Conservation (phyloP, 371 early-diverging fungal genomes). For the Lichtheimia corymbifera region DNA sequence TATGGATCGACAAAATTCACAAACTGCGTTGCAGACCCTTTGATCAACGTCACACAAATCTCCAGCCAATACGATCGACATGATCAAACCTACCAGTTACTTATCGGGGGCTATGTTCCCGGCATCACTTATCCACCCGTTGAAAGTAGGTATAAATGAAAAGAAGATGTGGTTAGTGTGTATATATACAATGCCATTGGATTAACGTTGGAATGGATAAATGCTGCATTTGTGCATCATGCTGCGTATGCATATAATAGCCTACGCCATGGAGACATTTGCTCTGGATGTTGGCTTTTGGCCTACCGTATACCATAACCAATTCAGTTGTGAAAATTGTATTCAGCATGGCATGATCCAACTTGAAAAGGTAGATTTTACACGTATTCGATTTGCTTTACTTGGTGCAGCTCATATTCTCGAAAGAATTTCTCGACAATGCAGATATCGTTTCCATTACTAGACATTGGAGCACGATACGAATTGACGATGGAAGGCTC, state of each 20-base stretch:
- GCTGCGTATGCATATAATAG: not conserved
- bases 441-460: not conserved
- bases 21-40: not conserved
- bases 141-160: not conserved
- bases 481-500: not conserved
- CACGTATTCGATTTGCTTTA: not conserved
- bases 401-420: not conserved
- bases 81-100: not conserved
- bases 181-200: too few species aligned
- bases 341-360: not conserved
- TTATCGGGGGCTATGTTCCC: not conserved
- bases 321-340: not conserved
- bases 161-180: too few species aligned
- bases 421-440: not conserved
- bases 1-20: not conserved
- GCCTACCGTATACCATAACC: not conserved
- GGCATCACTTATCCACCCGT: slow-evolving; percentile 3
- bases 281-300: not conserved
- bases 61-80: not conserved
- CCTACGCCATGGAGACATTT: slow-evolving; percentile 2
- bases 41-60: not conserved
- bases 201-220: too few species aligned
- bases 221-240: too few species aligned
- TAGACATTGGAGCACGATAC: not conserved
- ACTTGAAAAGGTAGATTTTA: not conserved